Conservation (phyloP, 139 green algal genomes). For the Eudorina sp. region DNA sequence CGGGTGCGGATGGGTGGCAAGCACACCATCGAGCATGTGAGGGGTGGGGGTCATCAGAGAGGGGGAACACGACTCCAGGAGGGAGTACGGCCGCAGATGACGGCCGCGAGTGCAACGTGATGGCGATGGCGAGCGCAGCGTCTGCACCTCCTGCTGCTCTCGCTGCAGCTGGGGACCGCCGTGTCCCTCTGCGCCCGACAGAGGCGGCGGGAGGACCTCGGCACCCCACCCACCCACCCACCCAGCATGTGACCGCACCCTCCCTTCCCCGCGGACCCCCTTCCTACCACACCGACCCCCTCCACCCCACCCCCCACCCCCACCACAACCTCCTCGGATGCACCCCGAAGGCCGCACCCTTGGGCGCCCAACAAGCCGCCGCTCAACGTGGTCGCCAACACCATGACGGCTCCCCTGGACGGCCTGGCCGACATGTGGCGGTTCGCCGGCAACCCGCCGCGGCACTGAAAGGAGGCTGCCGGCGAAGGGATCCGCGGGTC, state of each 20-base stretch:
- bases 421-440: conserved; percentile 27
- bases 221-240: no score
- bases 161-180: no score
- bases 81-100: neutral
- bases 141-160: no score
- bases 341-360: conserved; percentile 25
- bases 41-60: neutral
- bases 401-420: conserved; percentile 37
- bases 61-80: neutral
- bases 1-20: no score
- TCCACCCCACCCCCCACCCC: neutral
- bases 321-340: no score
- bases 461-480: neutral
- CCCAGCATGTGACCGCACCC: neutral
- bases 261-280: neutral
- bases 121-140: no score
- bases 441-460: conserved; percentile 27
- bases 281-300: neutral
- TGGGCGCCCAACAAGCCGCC: conserved; percentile 51
- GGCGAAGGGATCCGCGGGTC: no score
- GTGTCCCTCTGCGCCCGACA: no score
- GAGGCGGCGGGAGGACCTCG: no score
- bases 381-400: conserved; percentile 49
- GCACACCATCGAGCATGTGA: neutral
- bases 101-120: no score